These are phyloP conservation scores for Luffa aegyptiaca DNA, from an alignment of 306 rosid species.

Conservation along the genomic window DNA sequence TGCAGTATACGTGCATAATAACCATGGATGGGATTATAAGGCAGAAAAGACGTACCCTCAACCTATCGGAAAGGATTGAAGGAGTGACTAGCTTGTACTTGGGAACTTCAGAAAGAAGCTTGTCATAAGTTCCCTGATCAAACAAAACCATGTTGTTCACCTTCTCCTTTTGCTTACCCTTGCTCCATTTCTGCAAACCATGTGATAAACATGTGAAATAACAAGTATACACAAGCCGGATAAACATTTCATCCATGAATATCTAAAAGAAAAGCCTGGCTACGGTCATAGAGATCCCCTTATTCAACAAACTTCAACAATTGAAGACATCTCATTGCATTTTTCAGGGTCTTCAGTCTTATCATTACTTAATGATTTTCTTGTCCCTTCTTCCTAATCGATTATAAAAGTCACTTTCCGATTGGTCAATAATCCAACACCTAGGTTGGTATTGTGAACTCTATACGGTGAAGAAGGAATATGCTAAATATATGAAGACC, in stretches of 20 bases:
- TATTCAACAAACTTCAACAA: not conserved
- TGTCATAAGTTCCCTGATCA: conserved; percentile 19
- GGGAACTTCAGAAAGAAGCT: conserved; percentile 19
- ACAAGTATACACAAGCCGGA: not conserved
- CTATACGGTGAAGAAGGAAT: not conserved
- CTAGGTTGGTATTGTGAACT: too few relatives aligned
- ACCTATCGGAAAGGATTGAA: conserved; percentile 17
- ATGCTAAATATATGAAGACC: not conserved
- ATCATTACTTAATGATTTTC: not conserved
- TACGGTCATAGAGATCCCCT: not conserved
- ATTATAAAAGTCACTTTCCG: not conserved
- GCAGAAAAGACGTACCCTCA: conserved; percentile 14
- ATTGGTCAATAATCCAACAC: not conserved
- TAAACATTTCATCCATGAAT: not conserved
- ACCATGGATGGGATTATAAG: not conserved
- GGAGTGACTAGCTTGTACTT: conserved; percentile 22
- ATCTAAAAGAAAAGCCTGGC: not conserved
- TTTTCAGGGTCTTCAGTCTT: too few relatives aligned
- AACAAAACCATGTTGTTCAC: conserved; percentile 22
- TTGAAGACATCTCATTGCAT: not conserved
- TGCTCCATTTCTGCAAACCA: conserved; percentile 18
- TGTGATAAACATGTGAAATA: not conserved
- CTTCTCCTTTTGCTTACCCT: conserved; percentile 24
- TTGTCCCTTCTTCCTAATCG: not conserved
- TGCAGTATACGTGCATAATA: not conserved